Base-by-base conservation (phyloP, 2,329 filamentous ascomycete species). In the Beauveria sp. region DNA sequence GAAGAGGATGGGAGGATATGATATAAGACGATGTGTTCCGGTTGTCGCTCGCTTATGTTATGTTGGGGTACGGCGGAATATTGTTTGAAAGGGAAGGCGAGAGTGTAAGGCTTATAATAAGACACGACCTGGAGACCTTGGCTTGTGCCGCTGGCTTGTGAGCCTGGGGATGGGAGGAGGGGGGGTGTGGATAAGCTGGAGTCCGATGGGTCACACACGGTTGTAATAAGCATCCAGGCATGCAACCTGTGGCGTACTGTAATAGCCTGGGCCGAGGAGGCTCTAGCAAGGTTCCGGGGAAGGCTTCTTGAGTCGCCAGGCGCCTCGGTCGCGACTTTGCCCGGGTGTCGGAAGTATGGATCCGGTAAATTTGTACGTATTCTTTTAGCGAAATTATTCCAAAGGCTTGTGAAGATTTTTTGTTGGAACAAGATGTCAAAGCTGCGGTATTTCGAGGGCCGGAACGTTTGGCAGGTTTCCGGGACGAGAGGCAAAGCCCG, bases 71-170 rank as follows among this genome's bases (percentile, higher is more conserved):
- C 28, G 57, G 56, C 18, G 56, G 46, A 45, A 22, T 46, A 45
- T 49, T 24, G 49, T 46, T 34, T 24, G 48, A n/a, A 45, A 52
- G 57, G 26, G 31, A 42, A 42, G 34, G 46, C 43, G 56, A 28
- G 46, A 40, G 24, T 34, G 57, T 60, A 60, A 40, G 57, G 57
- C 57, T 60, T 60, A 60, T 60, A 46, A 60, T 60, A 60, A 60
- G 57, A 60, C 34, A 34, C 50, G 48, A 26, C 48, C 57, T 52
- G 57, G 57, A 60, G 57, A 60, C 49, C 16, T 49, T 57, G 48
- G 56, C 56, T 51, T 60, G 54, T 57, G 54, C 54, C 24, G 52
- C 38, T 60, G 57, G 57, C 57, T 60, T 60, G 57, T 60, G 57
- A 60, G 57, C 57, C 57, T 52, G 38, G 57, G 48, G 57, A 26